Evolutionary conservation across 2,329 filamentous ascomycete genomes (phyloP).

Genomic region (Neonectria faginata): DNA sequence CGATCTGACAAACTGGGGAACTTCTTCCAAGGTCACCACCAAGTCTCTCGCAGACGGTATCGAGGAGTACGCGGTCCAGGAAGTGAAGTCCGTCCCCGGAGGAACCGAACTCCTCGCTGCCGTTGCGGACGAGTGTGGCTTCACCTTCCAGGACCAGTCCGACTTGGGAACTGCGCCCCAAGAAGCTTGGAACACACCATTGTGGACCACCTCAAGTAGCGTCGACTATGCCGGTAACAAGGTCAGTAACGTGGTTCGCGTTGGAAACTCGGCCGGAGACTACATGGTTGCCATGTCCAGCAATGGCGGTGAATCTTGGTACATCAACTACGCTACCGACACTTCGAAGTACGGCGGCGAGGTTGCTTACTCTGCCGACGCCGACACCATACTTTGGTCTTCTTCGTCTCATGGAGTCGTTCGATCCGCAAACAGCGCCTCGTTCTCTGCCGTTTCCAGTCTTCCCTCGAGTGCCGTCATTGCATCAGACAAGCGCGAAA

Average conservation of each 20-base stretch:
- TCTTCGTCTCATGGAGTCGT: constrained; percentile 54
- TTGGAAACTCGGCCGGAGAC: constrained; percentile 58
- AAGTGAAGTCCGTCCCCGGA: constrained; percentile 60
- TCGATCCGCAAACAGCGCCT: constrained; percentile 55
- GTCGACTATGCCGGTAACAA: constrained; percentile 64
- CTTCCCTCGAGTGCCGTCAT: constrained; percentile 61
- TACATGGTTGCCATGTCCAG: constrained; percentile 61
- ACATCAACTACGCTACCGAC: constrained; percentile 59
- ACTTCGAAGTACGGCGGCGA: constrained; percentile 57
- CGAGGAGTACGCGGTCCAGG: constrained; percentile 64
- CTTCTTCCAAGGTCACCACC: constrained; percentile 60
- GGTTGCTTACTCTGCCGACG: constrained; percentile 64
- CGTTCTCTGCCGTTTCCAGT: constrained; percentile 56
- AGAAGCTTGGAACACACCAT: constrained; percentile 60
- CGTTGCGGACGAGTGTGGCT: constrained; percentile 65
- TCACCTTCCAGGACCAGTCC: constrained; percentile 56
- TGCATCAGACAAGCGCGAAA: constrained; percentile 66
- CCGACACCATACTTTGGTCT: constrained; percentile 62
- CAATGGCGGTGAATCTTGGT: constrained; percentile 65
- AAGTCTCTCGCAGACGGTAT: constrained; percentile 65
- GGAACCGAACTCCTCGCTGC: constrained; percentile 64
- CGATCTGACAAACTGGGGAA: constrained; percentile 68
- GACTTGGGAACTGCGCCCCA: constrained; percentile 57
- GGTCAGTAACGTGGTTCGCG: constrained; percentile 60
- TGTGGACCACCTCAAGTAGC: constrained; percentile 58